Evolutionary conservation across 2,329 filamentous ascomycete genomes (phyloP).

Genomic region (Polytolypa hystricis): DNA sequence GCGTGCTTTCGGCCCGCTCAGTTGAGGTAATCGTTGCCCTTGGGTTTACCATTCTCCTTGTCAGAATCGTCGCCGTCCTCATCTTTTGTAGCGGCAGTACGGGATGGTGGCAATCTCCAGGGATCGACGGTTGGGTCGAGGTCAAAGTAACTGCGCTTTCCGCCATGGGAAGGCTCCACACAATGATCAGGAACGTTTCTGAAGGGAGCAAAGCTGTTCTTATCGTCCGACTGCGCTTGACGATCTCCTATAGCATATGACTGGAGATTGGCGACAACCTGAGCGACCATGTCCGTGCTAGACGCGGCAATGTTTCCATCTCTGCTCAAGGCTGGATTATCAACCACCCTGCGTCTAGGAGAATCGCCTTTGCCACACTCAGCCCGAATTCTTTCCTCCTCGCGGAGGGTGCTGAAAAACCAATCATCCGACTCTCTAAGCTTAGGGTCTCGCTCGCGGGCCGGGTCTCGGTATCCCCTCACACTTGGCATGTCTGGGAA

Average conservation of each 20-base stretch:
- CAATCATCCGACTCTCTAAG: too few relatives aligned
- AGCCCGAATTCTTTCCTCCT: too few relatives aligned
- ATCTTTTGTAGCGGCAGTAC: not conserved
- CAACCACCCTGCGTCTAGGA: too few relatives aligned
- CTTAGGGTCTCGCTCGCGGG: too few relatives aligned
- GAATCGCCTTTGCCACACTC: too few relatives aligned
- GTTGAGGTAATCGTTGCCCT: too few relatives aligned
- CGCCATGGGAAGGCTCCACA: conserved; percentile 5
- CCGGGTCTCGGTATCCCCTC: too few relatives aligned
- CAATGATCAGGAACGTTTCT: conserved; percentile 6
- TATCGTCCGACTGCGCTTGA: not conserved
- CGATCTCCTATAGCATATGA: conserved; percentile 7
- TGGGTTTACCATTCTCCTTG: not conserved
- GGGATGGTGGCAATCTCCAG: conserved; percentile 2
- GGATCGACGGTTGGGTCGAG: conserved; percentile 1
- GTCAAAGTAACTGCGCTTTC: conserved; percentile 7
- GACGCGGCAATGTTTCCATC: too few relatives aligned
- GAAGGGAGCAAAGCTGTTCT: conserved; percentile 11
- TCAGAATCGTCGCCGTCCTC: not conserved
- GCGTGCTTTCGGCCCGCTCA: too few relatives aligned
- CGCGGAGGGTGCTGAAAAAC: too few relatives aligned
- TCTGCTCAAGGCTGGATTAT: too few relatives aligned
- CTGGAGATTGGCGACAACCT: conserved; percentile 10
- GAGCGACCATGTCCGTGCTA: conserved; percentile 6
- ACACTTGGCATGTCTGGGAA: too few relatives aligned